Percentiles rank a stretch among this genome's conserved stretches.
Conservation (phyloP, 148 eudicot genomes). For the Cornus kousa region DNA sequence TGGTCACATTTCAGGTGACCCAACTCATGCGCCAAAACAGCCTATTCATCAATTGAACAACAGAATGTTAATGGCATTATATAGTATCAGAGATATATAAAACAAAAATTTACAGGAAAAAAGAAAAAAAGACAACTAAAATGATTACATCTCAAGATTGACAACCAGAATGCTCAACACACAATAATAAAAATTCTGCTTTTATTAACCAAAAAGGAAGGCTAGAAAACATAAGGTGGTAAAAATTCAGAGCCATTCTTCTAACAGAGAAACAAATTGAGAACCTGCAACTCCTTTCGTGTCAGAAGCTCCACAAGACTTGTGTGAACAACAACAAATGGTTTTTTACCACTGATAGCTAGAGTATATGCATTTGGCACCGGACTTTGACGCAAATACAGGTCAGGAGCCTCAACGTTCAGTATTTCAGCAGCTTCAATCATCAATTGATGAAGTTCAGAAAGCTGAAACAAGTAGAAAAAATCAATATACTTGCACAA, state of each 20-base stretch:
- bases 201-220: not conserved
- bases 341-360: slow-evolving; percentile 86
- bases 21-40: slow-evolving; percentile 96
- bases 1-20: slow-evolving; percentile 99
- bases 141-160: not conserved
- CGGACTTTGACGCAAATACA: slow-evolving; percentile 92
- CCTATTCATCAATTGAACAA: slow-evolving; percentile 41
- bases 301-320: slow-evolving; percentile 93
- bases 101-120: not conserved
- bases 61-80: slow-evolving; percentile 1
- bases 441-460: slow-evolving; percentile 85
- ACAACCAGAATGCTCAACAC: not conserved
- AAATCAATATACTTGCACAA: not conserved
- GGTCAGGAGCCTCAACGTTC: slow-evolving; percentile 64
- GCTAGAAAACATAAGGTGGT: not conserved
- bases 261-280: slow-evolving; percentile 3
- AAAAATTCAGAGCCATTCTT: not conserved
- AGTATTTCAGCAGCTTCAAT: slow-evolving; percentile 71
- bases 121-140: not conserved
- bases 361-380: slow-evolving; percentile 88
- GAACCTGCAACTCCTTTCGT: slow-evolving; percentile 88
- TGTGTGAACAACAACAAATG: slow-evolving; percentile 92
- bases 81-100: not conserved
- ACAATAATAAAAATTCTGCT: not conserved
- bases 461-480: slow-evolving; percentile 49